These are phyloP conservation scores for Nakazawaea siamensis DNA, from an alignment of 805 yeast species.

Conservation along the genomic window DNA sequence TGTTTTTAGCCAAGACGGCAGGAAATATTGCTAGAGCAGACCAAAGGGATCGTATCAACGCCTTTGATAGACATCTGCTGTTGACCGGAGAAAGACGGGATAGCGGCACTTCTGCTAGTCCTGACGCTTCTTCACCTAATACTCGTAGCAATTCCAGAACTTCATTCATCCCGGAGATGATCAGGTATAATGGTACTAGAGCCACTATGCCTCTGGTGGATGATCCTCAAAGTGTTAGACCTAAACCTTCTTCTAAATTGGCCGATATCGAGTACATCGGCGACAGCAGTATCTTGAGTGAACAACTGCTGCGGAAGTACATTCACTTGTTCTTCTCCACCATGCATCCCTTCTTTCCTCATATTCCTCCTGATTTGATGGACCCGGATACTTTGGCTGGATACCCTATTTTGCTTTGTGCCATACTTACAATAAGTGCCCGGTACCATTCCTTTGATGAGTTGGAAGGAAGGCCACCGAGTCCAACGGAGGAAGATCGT, in stretches of 20 bases:
- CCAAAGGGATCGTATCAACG: slow-evolving; percentile 53
- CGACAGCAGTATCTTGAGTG: slow-evolving; percentile 46
- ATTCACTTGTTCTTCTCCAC: slow-evolving; percentile 60
- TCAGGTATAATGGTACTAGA: not conserved
- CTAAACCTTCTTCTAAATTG: slow-evolving; percentile 37
- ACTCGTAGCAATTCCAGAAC: not conserved
- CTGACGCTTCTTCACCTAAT: not conserved
- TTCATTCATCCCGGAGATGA: not conserved
- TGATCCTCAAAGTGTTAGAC: slow-evolving; percentile 32
- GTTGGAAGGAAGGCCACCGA: slow-evolving; percentile 3
- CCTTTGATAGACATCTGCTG: slow-evolving; percentile 37
- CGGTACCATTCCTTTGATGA: slow-evolving; percentile 55
- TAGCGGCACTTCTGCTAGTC: not conserved
- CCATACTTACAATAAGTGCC: slow-evolving; percentile 73
- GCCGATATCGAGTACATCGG: slow-evolving; percentile 63
- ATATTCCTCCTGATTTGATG: slow-evolving; percentile 68
- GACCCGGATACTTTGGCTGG: slow-evolving; percentile 58
- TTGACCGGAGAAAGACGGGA: slow-evolving; percentile 15
- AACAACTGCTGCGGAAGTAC: slow-evolving; percentile 48
- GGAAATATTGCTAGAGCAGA: slow-evolving; percentile 68
- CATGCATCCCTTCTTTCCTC: slow-evolving; percentile 88
- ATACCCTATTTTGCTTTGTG: slow-evolving; percentile 74
- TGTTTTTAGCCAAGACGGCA: slow-evolving; percentile 70
- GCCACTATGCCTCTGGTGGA: slow-evolving; percentile 34
- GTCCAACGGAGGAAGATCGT: slow-evolving; percentile 18